Evolutionary conservation across 2,329 filamentous ascomycete species (phyloP).

Genomic region (Zopfia rhizophila): DNA sequence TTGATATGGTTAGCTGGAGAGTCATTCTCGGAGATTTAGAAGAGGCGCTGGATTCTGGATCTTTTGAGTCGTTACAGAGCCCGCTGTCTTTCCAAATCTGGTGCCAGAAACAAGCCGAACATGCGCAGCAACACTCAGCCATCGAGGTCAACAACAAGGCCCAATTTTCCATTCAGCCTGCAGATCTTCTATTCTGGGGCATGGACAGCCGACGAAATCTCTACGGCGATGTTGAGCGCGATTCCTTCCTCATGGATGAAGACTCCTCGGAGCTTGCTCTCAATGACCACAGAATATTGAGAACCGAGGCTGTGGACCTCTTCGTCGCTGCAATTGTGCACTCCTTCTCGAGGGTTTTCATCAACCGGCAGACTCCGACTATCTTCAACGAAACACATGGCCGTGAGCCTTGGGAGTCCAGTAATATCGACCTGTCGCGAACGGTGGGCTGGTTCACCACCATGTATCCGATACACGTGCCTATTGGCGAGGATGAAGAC

Average conservation of each 20-base stretch:
- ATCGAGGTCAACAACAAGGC: slow-evolving; percentile 20
- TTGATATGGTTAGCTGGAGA: slow-evolving; percentile 48
- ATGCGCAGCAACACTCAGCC: slow-evolving; percentile 27
- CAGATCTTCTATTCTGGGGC: slow-evolving; percentile 42
- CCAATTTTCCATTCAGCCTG: slow-evolving; percentile 26
- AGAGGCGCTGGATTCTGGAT: slow-evolving; percentile 34
- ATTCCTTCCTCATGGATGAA: slow-evolving; percentile 36
- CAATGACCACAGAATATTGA: slow-evolving; percentile 54
- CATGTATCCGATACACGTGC: slow-evolving; percentile 61
- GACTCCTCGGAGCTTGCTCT: slow-evolving; percentile 33
- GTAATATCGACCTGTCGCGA: slow-evolving; percentile 62
- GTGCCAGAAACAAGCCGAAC: slow-evolving; percentile 35
- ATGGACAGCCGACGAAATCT: slow-evolving; percentile 38
- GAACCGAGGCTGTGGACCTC: slow-evolving; percentile 65
- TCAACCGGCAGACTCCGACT: slow-evolving; percentile 61
- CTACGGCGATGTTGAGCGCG: slow-evolving; percentile 43
- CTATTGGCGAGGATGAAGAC: slow-evolving; percentile 56
- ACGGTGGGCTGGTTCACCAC: slow-evolving; percentile 72
- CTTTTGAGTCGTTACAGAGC: slow-evolving; percentile 24
- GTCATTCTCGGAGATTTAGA: slow-evolving; percentile 45
- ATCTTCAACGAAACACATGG: slow-evolving; percentile 57
- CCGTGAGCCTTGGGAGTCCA: slow-evolving; percentile 53
- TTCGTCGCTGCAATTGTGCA: slow-evolving; percentile 65
- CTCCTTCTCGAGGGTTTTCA: slow-evolving; percentile 66
- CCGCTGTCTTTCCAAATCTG: slow-evolving; percentile 43